Base-by-base conservation (phyloP, 2,329 filamentous ascomycete genomes). In the Talaromyces funiculosus region DNA sequence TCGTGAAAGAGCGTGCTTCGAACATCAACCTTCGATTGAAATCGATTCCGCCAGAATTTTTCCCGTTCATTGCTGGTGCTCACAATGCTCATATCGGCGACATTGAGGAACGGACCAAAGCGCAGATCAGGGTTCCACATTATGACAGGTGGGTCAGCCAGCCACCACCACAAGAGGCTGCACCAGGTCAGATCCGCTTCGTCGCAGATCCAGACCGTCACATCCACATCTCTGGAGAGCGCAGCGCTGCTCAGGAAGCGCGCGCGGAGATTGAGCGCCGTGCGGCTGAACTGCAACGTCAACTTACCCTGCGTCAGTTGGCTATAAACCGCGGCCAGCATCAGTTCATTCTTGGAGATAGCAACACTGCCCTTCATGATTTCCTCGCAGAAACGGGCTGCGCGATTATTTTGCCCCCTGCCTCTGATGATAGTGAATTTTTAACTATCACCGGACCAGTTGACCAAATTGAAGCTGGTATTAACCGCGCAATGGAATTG, bases 311-410 rank as follows among this genome's bases (percentile, higher is more conserved):
- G 53, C 86, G 94, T 67, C 88, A 95, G 73, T 80, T 92, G 43
- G 84, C 88, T 5, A 90, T 97, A 67, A 89, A 93, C 73, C 88
- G 88, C 64, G 91, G 90, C 53, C 87, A 91, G 56, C 94, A 97
- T 73, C 92, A 96, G 73, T 97, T 97, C 80, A 94, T 99, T 70
- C 87, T 96, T 64, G 93, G 93, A 56, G 87, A 93, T 63, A 84
- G 87, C 63, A 92, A 90, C 63, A 84, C 90, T 63, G 86, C 90
- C 18, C 81, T 90, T 35, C 86, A 97, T 61, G 86, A 96, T 49
- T 97, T 99, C 80, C 86, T 97, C 65, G 83, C 87, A 49, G 86
- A 96, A 69, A 97, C 94, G 61, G 93, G 93, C 64, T 99, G 94
- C 75, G 85, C 89, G 45, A 88, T 97, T 62, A 84, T 97, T 61